Percentiles rank a stretch among this genome's conserved stretches.
These are phyloP conservation scores for Alternaria incomplexa DNA, from an alignment of 2,329 filamentous ascomycete genomes.

Conservation along the genomic window DNA sequence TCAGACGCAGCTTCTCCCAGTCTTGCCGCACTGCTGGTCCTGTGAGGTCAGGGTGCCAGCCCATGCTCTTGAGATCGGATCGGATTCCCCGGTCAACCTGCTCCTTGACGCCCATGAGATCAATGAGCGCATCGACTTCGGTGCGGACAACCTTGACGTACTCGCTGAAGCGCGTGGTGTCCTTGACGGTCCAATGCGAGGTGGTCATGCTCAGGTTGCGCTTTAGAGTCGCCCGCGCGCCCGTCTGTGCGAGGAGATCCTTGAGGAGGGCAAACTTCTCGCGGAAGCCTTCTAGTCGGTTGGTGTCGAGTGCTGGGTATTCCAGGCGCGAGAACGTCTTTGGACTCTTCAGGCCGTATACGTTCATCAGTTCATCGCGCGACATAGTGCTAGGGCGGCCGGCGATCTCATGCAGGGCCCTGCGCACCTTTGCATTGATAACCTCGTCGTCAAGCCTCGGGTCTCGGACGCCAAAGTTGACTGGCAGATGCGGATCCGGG, in stretches of 20 bases:
- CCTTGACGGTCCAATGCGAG: conserved; percentile 51
- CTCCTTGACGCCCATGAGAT: conserved; percentile 52
- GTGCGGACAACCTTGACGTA: conserved; percentile 51
- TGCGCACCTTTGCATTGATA: conserved; percentile 48
- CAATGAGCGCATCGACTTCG: conserved; percentile 54
- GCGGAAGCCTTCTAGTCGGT: conserved; percentile 53
- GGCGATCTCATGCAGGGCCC: conserved; percentile 53
- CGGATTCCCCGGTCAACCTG: conserved; percentile 53
- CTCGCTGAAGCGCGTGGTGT: conserved; percentile 48
- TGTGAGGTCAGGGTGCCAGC: conserved; percentile 56
- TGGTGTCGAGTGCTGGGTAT: conserved; percentile 52
- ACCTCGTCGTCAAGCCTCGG: conserved; percentile 49
- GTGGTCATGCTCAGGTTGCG: conserved; percentile 44
- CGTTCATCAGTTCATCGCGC: conserved; percentile 54
- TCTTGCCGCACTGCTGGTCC: conserved; percentile 38
- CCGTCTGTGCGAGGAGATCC: conserved; percentile 45
- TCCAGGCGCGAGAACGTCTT: conserved; percentile 47
- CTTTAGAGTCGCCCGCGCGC: conserved; percentile 41
- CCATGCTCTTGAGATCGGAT: conserved; percentile 55
- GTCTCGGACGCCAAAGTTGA: conserved; percentile 54
- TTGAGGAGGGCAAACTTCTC: conserved; percentile 53
- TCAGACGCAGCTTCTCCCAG: conserved; percentile 52
- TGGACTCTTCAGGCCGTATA: conserved; percentile 54
- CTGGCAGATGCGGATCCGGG: conserved; percentile 52
- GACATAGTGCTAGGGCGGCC: conserved; percentile 49